A percentile compares a stretch with the other conserved stretches of the same genome.
Evolutionary conservation across 495 filamentous ascomycete genomes (phyloP).

Genomic region (Daldinia vernicosa): DNA sequence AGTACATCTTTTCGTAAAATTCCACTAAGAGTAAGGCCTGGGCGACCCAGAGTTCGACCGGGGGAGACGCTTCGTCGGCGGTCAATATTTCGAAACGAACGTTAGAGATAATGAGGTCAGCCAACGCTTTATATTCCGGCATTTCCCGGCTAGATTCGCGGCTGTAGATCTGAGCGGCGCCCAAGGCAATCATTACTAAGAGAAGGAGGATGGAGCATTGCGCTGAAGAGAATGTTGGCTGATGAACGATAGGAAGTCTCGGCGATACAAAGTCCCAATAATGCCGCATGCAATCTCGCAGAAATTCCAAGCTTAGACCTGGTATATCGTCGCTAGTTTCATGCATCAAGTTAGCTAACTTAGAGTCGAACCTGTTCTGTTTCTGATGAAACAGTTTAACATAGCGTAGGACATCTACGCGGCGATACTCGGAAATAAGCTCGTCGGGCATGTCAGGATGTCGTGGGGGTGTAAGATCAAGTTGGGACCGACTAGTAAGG

Average conservation of each 20-base stretch:
- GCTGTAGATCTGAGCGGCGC: constrained; percentile 86
- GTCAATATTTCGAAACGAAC: constrained; percentile 88
- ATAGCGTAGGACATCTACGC: constrained; percentile 77
- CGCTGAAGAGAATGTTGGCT: constrained; percentile 88
- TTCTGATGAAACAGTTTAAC: constrained; percentile 81
- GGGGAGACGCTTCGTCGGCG: constrained; percentile 84
- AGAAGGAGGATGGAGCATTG: constrained; percentile 81
- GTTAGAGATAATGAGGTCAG: constrained; percentile 84
- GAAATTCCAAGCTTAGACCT: constrained; percentile 82
- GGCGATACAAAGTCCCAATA: constrained; percentile 95
- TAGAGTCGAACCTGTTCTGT: constrained; percentile 73
- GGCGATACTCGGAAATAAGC: constrained; percentile 83
- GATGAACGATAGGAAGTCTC: constrained; percentile 91
- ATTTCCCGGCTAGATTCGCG: constrained; percentile 73
- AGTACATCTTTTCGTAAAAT: constrained; percentile 96
- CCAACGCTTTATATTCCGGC: constrained; percentile 75
- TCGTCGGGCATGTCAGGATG: constrained; percentile 76
- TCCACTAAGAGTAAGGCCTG: constrained; percentile 90
- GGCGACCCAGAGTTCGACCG: constrained; percentile 93
- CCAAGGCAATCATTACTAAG: constrained; percentile 87
- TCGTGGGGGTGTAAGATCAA: constrained; percentile 76
- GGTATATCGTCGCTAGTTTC: constrained; percentile 74
- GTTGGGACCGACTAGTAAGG: constrained; percentile 73
- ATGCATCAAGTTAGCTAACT: constrained; percentile 75
- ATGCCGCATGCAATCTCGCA: constrained; percentile 89